Evolutionary conservation across 768 basidiomycete genomes (phyloP), one percentile per base, ranked within the genome.

Genomic region (Nidularia pulvinata): DNA sequence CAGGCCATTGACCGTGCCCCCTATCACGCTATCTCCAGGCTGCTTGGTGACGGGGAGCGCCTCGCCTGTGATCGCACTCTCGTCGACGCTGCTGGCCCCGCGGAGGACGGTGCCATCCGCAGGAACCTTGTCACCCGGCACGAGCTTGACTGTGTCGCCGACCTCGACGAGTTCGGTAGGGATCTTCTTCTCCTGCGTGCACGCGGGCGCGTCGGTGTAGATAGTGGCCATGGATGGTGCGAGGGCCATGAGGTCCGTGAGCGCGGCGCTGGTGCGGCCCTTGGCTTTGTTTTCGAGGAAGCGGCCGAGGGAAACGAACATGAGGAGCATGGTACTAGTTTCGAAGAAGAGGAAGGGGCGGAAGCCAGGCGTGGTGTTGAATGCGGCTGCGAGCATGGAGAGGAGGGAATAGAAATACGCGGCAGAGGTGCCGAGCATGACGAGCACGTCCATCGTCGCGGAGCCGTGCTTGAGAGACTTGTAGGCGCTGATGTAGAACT

Each of bases 271-370:
- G 2, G 97, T 98, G 71, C 91, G 92, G 33, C 97, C 96, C 70
- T 98, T 98, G 46, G 97, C 97, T 52, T 88, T 83, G 71, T 98
- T 98, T 74, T 98, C 97, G 48, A 98, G 81, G 72, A 88, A 97
- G 25, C 97, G 86, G 4, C 97, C 97, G 11, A 98, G 82, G 2
- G 93, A 95, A 61, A 98, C 90, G 68, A 99, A 98, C 75, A 89
- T 91, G 80, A 99, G 88, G 56, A 99, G 77, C 97, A 98, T 98
- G 16, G 97, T 97, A 64, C 93, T 97, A 1, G 97, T 98, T 72
- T 99, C 97, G 74, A 98, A 98, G 73, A 98, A 98, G 45, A 94
- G 81, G 66, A 89, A 82, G 1, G 97, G 96, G 16, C 83, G 87
- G 65, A 80, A 92, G 43, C 79, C 79, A 0, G 87, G 79, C 7